Conservation (phyloP, 2,329 filamentous ascomycete species). For the Aspergillus novofumigatus region DNA sequence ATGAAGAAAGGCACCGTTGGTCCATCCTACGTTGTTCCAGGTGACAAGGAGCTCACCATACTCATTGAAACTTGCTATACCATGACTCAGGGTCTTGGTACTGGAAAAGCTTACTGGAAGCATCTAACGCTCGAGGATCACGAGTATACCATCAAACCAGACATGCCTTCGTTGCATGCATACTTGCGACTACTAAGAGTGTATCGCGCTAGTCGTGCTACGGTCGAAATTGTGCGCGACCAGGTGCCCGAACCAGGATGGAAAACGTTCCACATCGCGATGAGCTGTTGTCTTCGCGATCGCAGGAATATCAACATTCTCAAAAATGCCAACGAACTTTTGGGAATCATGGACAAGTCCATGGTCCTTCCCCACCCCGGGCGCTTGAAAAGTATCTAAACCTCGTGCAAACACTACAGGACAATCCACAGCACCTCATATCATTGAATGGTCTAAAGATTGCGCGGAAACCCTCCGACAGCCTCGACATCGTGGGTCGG, state of each 20-base stretch:
- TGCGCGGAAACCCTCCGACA: conserved; percentile 10
- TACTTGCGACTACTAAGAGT: conserved; percentile 65
- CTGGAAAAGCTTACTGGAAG: conserved; percentile 75
- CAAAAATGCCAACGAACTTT: conserved; percentile 58
- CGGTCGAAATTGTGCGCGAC: conserved; percentile 55
- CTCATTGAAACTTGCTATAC: conserved; percentile 60
- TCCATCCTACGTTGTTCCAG: conserved; percentile 41
- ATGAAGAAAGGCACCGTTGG: neutral
- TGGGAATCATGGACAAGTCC: conserved; percentile 57
- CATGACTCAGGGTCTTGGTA: conserved; percentile 55
- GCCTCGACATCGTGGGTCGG: conserved; percentile 21
- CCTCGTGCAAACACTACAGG: conserved; percentile 21
- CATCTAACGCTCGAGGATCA: conserved; percentile 53
- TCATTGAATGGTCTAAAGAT: conserved; percentile 23
- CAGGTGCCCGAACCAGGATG: conserved; percentile 44
- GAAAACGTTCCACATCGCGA: conserved; percentile 66
- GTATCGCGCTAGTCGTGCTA: conserved; percentile 61
- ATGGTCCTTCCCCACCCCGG: conserved; percentile 27
- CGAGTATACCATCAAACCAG: conserved; percentile 61
- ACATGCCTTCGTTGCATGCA: conserved; percentile 64
- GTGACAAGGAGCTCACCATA: conserved; percentile 62
- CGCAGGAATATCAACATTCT: conserved; percentile 70
- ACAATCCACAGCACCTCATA: conserved; percentile 27
- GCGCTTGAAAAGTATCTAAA: conserved; percentile 28
- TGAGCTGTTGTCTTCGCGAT: conserved; percentile 71